A percentile compares a stretch with the other conserved stretches of the same genome.
phyloP scores from a whole-genome alignment of 2,329 filamentous ascomycete genomes.

The Fusarium tuaranense region DNA sequence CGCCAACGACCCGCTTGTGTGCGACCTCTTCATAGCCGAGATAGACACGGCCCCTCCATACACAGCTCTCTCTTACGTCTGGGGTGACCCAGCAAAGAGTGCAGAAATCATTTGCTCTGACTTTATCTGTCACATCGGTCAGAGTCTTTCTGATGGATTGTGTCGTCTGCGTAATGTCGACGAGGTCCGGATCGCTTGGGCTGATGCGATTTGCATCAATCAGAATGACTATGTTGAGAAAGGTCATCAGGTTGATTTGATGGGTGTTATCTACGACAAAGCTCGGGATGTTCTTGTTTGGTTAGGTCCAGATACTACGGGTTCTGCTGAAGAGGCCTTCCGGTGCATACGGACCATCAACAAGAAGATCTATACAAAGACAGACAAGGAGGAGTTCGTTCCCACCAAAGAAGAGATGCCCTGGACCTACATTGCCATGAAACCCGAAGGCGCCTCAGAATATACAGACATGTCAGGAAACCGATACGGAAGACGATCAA shows the following conservation, averaged over 20 bases:
- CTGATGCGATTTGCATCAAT: conserved; percentile 15
- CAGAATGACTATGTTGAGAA: conserved; percentile 16
- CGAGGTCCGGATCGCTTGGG: neutral
- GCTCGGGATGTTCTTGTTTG: conserved; percentile 13
- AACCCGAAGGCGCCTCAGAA: neutral
- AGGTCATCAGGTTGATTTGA: conserved; percentile 13
- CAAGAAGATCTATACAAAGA: conserved; percentile 4
- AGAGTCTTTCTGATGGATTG: conserved; percentile 8
- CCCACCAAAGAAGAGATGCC: neutral
- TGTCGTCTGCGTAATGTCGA: conserved; percentile 3
- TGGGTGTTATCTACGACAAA: conserved; percentile 18
- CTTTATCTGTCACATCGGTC: neutral
- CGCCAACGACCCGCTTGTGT: neutral
- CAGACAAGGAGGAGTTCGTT: neutral
- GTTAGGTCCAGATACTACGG: conserved; percentile 5
- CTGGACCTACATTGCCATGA: neutral
- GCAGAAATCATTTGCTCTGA: neutral
- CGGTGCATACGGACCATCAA: conserved; percentile 12
- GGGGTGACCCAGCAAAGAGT: conserved; percentile 2
- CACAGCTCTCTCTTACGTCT: conserved; percentile 10
- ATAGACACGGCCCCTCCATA: conserved; percentile 3
- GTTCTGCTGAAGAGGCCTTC: conserved; percentile 8
- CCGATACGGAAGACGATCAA: neutral
- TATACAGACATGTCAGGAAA: neutral
- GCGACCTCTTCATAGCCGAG: conserved; percentile 5